Evolutionary conservation across 179 eudicot species (phyloP), one percentile per base, ranked within the genome.

Genomic region (Pouteria campechiana): DNA sequence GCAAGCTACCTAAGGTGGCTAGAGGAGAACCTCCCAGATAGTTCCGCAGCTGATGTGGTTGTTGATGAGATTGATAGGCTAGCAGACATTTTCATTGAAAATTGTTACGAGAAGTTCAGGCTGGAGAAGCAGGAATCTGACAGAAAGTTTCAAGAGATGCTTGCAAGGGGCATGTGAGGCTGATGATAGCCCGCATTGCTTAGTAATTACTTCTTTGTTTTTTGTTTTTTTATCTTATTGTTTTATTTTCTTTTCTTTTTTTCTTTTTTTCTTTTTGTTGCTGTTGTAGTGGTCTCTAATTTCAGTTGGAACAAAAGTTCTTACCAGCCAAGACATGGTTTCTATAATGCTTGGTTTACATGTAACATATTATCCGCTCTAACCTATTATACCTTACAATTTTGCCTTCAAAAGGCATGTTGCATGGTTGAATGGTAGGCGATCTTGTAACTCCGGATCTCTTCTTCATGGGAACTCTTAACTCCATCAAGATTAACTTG

Each of bases 81-180:
- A 2, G 98, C 98, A 2, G 98, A 86, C 46, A 50, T 68, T 79
- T 90, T 86, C 61, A 90, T 90, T 19, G 85, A 79, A 2, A 75
- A 56, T 21, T 76, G 92, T 54, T 94, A 87, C 71, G 96, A 90
- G 79, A 90, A 87, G 67, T 90, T 90, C 58, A 64, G 65, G 78
- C 55, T 90, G 77, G 98, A 90, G 73, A 90, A 90, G 63, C 64
- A 63, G 46, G 98, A 90, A 55, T 90, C 98, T 6, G 63, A 74
- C 32, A 75, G 98, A 66, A 86, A 72, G 55, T 90, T 72, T 50
- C 98, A 90, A 67, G 98, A 82, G 50, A 81, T 90, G 78, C 65
- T 90, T 81, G 96, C 96, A 48, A 86, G 98, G 58, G 73, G 78
- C 57, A 70, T 82, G 57, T 82, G 73, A 86, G 18, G 18, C 3